Conservation (phyloP, 306 rosid species). For the Cercis canadensis region DNA sequence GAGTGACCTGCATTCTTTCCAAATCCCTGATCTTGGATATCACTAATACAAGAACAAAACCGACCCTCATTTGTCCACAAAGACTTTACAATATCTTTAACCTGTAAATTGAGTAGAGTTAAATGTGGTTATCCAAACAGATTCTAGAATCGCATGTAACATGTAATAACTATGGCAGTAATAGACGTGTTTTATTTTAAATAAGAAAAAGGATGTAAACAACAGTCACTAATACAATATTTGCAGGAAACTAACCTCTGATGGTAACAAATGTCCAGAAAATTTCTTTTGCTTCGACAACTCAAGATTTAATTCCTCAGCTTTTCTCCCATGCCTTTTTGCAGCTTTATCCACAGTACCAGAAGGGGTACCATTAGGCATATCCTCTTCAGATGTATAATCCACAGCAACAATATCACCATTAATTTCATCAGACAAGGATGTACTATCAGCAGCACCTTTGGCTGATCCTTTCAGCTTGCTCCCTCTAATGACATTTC, state of each 20-base stretch:
- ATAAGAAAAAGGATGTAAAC: slow-evolving; percentile 12
- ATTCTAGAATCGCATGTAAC: slow-evolving; percentile 4
- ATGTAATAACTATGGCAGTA: background rate
- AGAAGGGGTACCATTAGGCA: slow-evolving; percentile 25
- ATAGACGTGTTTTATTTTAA: background rate
- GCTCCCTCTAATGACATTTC: slow-evolving; percentile 49
- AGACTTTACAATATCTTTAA: slow-evolving; percentile 51
- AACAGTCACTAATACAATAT: slow-evolving; percentile 3
- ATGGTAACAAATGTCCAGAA: slow-evolving; percentile 71
- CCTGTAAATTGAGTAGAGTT: slow-evolving; percentile 51
- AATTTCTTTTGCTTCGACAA: slow-evolving; percentile 45
- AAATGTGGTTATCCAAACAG: background rate
- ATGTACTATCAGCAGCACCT: slow-evolving; percentile 33
- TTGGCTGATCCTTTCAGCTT: slow-evolving; percentile 33
- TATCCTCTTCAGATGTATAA: slow-evolving; percentile 44
- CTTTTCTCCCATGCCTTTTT: slow-evolving; percentile 36
- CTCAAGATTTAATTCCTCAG: slow-evolving; percentile 35
- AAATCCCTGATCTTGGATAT: slow-evolving; percentile 72
- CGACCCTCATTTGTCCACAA: slow-evolving; percentile 81
- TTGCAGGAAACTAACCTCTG: slow-evolving; percentile 59
- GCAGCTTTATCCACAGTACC: slow-evolving; percentile 26
- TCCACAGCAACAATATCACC: slow-evolving; percentile 41
- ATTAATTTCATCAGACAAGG: slow-evolving; percentile 47
- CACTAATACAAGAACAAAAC: slow-evolving; percentile 66
- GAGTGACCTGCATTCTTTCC: slow-evolving; percentile 69